Conservation (phyloP, 176 grass and related monocot genomes). For the Oryza meridionalis region DNA sequence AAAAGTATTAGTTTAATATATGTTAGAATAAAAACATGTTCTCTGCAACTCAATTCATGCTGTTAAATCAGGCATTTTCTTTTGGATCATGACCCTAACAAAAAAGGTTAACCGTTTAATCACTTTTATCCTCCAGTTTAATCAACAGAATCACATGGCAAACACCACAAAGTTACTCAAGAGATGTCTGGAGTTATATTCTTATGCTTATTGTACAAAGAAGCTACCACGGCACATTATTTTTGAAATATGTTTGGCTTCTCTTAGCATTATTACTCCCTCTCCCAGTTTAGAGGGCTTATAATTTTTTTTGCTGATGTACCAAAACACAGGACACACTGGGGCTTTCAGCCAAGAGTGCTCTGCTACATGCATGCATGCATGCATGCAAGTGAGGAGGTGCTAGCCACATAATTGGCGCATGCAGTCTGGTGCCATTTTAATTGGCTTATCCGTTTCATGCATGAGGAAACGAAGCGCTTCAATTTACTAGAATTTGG, state of each 20-base stretch:
- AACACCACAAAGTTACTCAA: neutral
- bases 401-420: too few species aligned
- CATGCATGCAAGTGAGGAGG: too few species aligned
- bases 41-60: neutral
- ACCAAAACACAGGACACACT: too few species aligned
- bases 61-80: neutral
- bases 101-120: neutral
- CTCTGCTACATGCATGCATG: too few species aligned
- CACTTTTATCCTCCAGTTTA: constrained; percentile 3
- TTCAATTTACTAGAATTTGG: too few species aligned
- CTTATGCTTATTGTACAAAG: neutral
- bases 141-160: constrained; percentile 6
- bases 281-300: too few species aligned
- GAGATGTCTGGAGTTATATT: neutral
- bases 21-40: neutral
- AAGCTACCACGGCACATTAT: neutral
- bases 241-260: constrained; percentile 28
- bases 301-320: too few species aligned
- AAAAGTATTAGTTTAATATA: constrained; percentile 30
- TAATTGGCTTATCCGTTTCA: too few species aligned
- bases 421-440: too few species aligned
- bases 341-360: too few species aligned
- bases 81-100: neutral
- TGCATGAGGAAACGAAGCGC: too few species aligned
- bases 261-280: neutral